Evolutionary conservation across 192 early-diverging fungal species (phyloP), one percentile per base, ranked within the genome.

Genomic region (Mortierella alpina): DNA sequence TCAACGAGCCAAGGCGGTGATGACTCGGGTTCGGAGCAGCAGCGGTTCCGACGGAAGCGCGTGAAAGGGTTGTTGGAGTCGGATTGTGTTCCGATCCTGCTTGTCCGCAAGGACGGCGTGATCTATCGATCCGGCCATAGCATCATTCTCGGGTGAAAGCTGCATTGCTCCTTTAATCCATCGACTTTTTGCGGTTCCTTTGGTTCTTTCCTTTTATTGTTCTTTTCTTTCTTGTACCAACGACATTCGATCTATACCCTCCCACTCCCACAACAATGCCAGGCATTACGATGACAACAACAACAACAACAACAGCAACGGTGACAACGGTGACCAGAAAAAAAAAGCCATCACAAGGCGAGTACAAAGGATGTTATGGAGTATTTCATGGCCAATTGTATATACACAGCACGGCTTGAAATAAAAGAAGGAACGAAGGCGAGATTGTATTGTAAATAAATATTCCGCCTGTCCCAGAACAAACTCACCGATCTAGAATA

Each of bases 101-200:
- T 75, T 45, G 73, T 73, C 42, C 72, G 73, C 15, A 70, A 73
- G 44, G 73, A 74, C 56, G 73, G 69, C 31, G 68, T 73, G 73
- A 66, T 75, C 73, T 70, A 70, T 46, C 68, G 73, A 67, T 74
- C 71, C 55, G 63, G 66, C 69, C 73, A 70, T 75, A 75, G 72
- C 39, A 71, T 73, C 48, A 52, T 58, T 17, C 72, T 82, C 44
- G 60, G 67, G 15, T 78, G 58, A 78, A 70, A 1, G 40, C 57
- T 6, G 15, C 14, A 10, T 14, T 48, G 53, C 14, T 67, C 31
- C n/a, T 40, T 55, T 31, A 31, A 31, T 31, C 31, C 31, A 31
- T 31, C 31, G 31, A 31, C 31, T 31, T 31, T 49, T 59, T 68
- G 31, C 31, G 31, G 31, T 68, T 57, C 11, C 15, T 68, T 68